A percentile compares a stretch with the other conserved stretches of the same genome.
These are phyloP conservation scores for Globisporangium takayamanum DNA, from an alignment of 352 stramenopile species.

Conservation along the genomic window DNA sequence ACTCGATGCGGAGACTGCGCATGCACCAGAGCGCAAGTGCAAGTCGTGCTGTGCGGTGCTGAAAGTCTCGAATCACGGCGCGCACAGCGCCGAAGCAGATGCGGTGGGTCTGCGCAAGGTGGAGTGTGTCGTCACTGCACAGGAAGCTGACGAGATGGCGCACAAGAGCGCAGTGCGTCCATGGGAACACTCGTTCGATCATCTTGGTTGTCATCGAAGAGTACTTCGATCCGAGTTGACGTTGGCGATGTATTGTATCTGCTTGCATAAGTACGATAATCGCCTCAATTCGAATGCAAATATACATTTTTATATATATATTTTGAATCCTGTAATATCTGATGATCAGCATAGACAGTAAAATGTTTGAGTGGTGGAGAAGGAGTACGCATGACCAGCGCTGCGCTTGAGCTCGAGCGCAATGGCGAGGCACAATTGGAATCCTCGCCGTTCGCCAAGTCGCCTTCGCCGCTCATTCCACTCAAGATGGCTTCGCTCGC, in stretches of 20 bases:
- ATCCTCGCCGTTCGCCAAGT: constrained; percentile 52
- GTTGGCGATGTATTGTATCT: background rate
- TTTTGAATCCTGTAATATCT: background rate
- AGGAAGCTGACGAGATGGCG: constrained; percentile 28
- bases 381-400: background rate
- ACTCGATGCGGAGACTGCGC: constrained; percentile 27
- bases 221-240: background rate
- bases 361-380: constrained; percentile 10
- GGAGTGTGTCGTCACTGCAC: constrained; percentile 14
- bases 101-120: constrained; percentile 21
- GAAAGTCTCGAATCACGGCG: constrained; percentile 19
- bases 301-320: too few relatives aligned
- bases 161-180: constrained; percentile 12
- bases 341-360: background rate
- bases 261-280: too few relatives aligned
- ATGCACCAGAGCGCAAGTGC: constrained; percentile 31
- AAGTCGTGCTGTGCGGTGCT: constrained; percentile 17
- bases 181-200: constrained; percentile 4
- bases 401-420: background rate
- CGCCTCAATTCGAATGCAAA: too few relatives aligned
- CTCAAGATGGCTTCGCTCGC: constrained; percentile 73
- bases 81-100: constrained; percentile 13
- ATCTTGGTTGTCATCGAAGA: background rate
- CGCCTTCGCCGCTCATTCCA: constrained; percentile 35
- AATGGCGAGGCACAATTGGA: constrained; percentile 34